Evolutionary conservation across 805 yeast species (phyloP), one percentile per base, ranked within the genome.

Genomic region (Candida verbasci): DNA sequence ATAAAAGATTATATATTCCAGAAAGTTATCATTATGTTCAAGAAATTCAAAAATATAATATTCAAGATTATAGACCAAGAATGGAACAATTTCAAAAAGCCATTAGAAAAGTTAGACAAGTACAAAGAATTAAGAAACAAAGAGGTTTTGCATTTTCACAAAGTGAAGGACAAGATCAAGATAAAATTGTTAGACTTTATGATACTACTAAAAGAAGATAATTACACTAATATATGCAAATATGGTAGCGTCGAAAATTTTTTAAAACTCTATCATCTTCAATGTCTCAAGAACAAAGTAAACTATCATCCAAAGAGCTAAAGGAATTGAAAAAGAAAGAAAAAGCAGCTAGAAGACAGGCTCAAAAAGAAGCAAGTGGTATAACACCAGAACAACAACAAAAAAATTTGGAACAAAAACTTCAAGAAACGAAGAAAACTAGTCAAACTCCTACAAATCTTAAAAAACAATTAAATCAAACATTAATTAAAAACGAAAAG

Each of bases 81-180:
- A 79, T 89, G 75, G 95, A 88, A 48, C 95, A 89, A 45, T 93
- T 93, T 72, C 98, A 93, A 60, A 88, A 84, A 58, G 97, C 97
- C 5, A 93, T 93, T 39, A 75, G 97, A 54, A 93, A 88, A 55
- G 97, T 93, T 17, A 82, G 99, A 61, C 99, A 94, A 61, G 97
- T 93, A 25, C 96, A 91, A 60, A 76, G 99, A 60, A 91, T 93
- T 86, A 85, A 94, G 57, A 93, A 93, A 54, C 98, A 93, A 63
- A 80, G 97, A 62, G 99, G 99, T 5, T 93, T 86, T 70, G 99
- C 99, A 1, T 93, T 93, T 52, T 88, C 97, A 6, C 97, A 93
- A 60, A 88, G 85, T 31, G 96, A 87, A 45, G 64, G 64, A 38
- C 96, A 86, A 56, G 95, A 95, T 24, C 96, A 89, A 62, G 96